These are phyloP conservation scores for Pleurotus salmoneostramineus DNA, from an alignment of 768 basidiomycete species.

Conservation along the genomic window DNA sequence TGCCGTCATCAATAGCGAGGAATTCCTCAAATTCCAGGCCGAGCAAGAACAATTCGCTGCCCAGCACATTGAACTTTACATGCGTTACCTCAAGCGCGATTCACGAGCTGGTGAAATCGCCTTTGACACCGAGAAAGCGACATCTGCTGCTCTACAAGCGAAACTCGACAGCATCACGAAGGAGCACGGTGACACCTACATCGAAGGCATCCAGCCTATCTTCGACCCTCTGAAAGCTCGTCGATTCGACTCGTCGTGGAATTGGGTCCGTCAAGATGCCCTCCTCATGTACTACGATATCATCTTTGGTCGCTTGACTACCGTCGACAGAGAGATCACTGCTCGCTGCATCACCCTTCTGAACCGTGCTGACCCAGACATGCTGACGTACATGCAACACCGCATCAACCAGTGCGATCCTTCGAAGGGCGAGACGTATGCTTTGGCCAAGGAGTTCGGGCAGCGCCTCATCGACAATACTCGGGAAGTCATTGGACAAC, in stretches of 20 bases:
- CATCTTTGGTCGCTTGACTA: constrained; percentile 91
- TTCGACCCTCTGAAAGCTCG: constrained; percentile 97
- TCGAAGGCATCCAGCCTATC: constrained; percentile 91
- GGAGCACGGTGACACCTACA: constrained; percentile 92
- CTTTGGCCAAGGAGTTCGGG: constrained; percentile 95
- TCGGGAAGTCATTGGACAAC: constrained; percentile 71
- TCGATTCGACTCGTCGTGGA: constrained; percentile 98
- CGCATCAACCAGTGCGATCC: constrained; percentile 83
- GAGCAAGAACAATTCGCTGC: constrained; percentile 90
- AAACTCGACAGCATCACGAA: constrained; percentile 83
- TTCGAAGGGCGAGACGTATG: constrained; percentile 84
- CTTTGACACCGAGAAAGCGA: constrained; percentile 83
- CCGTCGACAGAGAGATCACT: constrained; percentile 94
- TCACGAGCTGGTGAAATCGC: constrained; percentile 89
- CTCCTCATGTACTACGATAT: constrained; percentile 98
- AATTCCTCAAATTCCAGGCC: constrained; percentile 93
- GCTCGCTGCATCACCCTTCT: constrained; percentile 96
- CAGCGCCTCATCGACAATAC: constrained; percentile 95
- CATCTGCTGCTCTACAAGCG: constrained; percentile 66
- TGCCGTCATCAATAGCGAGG: constrained; percentile 94
- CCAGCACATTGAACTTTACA: constrained; percentile 93
- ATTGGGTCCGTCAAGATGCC: constrained; percentile 98
- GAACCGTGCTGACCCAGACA: constrained; percentile 92
- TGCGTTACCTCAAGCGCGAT: constrained; percentile 94
- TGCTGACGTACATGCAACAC: constrained; percentile 94